Percentiles rank a stretch among this genome's conserved stretches.
phyloP scores from a whole-genome alignment of 345 rosid species.

The Citrus medica region DNA sequence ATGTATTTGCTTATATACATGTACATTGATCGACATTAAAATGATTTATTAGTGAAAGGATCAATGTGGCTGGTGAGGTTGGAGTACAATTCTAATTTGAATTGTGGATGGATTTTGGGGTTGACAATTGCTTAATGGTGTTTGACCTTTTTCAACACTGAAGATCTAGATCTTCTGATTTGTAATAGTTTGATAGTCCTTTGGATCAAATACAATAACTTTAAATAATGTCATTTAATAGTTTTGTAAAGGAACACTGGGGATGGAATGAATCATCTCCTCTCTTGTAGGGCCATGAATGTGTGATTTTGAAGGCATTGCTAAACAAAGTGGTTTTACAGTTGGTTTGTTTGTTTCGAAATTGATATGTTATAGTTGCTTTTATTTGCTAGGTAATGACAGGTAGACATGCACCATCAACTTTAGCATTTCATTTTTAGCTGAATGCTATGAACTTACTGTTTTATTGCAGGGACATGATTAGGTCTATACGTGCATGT shows the following conservation, averaged over 20 bases:
- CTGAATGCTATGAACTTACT: slow-evolving; percentile 2
- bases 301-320: neutral
- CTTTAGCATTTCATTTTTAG: neutral
- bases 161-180: neutral
- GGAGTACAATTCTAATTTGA: neutral
- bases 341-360: neutral
- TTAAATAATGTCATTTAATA: neutral
- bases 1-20: neutral
- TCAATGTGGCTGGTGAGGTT: neutral
- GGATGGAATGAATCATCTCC: neutral
- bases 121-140: neutral
- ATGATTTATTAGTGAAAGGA: neutral
- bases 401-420: neutral
- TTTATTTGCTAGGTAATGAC: neutral
- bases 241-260: neutral
- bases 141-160: neutral
- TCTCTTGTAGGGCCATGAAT: neutral
- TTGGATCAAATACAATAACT: neutral
- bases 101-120: neutral
- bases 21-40: neutral
- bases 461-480: slow-evolving; percentile 87
- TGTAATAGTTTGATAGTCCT: neutral
- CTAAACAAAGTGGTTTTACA: neutral
- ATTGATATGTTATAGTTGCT: neutral
- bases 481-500: slow-evolving; percentile 91